phyloP scores from a whole-genome alignment of 352 stramenopile species.

The Poterioochromonas sp. region DNA sequence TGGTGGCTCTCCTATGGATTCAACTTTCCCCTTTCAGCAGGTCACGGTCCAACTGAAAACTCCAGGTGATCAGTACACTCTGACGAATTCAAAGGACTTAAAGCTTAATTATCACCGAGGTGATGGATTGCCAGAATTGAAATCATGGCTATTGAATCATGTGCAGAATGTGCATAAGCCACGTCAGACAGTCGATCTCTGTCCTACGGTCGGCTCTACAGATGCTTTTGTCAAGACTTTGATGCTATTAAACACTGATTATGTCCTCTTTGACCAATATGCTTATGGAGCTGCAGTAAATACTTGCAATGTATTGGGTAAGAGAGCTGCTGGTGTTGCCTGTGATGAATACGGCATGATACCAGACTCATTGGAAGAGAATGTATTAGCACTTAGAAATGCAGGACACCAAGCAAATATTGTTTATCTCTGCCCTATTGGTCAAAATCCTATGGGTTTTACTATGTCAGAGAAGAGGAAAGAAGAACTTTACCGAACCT shows the following conservation, averaged over 20 bases:
- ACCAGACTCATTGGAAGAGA: neutral
- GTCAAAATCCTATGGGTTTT: conserved; percentile 5
- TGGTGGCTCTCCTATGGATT: conserved; percentile 19
- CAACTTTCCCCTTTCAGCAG: neutral
- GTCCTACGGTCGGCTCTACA: neutral
- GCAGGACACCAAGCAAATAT: neutral
- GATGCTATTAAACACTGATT: neutral
- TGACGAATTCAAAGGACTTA: neutral
- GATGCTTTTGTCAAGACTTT: neutral
- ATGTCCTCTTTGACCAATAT: conserved; percentile 17
- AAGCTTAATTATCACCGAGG: conserved; percentile 16
- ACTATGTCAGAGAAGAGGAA: neutral
- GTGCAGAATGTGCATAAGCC: neutral
- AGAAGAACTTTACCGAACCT: neutral
- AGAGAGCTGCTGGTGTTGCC: neutral
- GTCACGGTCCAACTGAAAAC: neutral
- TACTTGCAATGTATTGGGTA: neutral
- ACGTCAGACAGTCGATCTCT: neutral
- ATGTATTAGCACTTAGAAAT: neutral
- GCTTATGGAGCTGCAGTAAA: conserved; percentile 9
- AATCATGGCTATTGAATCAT: conserved; percentile 5
- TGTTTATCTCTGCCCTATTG: neutral
- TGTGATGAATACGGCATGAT: neutral
- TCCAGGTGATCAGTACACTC: neutral
- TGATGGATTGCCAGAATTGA: neutral